A percentile compares a stretch with the other conserved stretches of the same genome.
These are phyloP conservation scores for Ilyonectria mors-panacis DNA, from an alignment of 2,329 filamentous ascomycete species.

Conservation along the genomic window DNA sequence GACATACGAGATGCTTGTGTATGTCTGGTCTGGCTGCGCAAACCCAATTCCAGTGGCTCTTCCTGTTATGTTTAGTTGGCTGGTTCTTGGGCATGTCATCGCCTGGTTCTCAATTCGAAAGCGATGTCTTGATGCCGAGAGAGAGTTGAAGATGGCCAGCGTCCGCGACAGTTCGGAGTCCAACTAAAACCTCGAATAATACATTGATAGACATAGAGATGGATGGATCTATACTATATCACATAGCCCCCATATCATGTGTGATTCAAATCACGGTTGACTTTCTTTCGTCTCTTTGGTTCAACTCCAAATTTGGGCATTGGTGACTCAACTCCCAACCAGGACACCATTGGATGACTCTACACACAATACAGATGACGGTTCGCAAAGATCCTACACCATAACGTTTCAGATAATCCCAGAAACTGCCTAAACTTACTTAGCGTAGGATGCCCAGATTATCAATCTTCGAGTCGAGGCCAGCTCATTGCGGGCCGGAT, in stretches of 20 bases:
- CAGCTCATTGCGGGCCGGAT: background rate
- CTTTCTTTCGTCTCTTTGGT: too few relatives aligned
- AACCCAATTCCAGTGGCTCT: conserved; percentile 56
- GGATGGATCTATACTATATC: background rate
- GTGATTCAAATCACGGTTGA: too few relatives aligned
- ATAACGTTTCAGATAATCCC: background rate
- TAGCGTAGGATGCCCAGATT: background rate
- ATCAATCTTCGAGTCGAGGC: background rate
- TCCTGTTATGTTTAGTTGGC: conserved; percentile 60
- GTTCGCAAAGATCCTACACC: too few relatives aligned
- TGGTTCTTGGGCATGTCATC: conserved; percentile 47
- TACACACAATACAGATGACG: too few relatives aligned
- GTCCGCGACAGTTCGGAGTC: background rate
- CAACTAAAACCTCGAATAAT: background rate
- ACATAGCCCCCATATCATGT: background rate
- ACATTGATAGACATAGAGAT: background rate
- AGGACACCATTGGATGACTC: too few relatives aligned
- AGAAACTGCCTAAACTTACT: background rate
- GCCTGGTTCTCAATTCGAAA: conserved; percentile 45
- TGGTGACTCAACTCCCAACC: too few relatives aligned
- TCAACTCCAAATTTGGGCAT: too few relatives aligned
- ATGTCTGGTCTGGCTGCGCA: conserved; percentile 60
- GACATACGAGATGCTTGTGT: conserved; percentile 41
- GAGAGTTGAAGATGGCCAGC: background rate
- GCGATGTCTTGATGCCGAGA: conserved; percentile 31